Percentiles rank a stretch among this genome's conserved stretches.
Conservation (phyloP, 352 stramenopile species). For the Nothophytophthora sp. region DNA sequence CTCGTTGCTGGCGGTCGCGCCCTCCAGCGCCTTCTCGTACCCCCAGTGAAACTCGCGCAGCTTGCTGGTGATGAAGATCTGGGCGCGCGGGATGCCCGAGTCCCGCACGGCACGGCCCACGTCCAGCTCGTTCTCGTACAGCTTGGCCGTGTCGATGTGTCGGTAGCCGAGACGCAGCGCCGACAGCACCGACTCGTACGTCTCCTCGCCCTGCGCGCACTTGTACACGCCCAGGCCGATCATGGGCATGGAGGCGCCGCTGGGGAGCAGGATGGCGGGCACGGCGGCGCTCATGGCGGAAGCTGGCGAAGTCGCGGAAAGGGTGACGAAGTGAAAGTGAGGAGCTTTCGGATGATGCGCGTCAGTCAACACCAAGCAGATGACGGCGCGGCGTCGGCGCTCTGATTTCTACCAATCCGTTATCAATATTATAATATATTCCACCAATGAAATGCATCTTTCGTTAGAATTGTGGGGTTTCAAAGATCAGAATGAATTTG, state of each 20-base stretch:
- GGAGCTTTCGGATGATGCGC: no score
- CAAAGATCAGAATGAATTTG: no score
- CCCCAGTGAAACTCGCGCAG: constrained; percentile 65
- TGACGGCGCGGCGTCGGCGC: no score
- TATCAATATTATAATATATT: no score
- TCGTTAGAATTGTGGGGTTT: no score
- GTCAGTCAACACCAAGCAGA: no score
- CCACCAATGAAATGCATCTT: no score
- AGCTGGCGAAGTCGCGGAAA: background rate
- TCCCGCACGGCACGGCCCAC: constrained; percentile 65
- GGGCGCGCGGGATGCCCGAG: constrained; percentile 51
- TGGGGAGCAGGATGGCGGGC: constrained; percentile 24
- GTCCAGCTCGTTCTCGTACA: constrained; percentile 86
- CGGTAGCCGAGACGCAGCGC: constrained; percentile 72
- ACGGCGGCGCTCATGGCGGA: constrained; percentile 12
- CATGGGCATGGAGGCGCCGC: constrained; percentile 37
- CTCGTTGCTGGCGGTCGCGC: constrained; percentile 38
- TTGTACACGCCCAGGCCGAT: constrained; percentile 51
- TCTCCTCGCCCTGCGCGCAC: constrained; percentile 28
- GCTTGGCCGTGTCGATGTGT: constrained; percentile 81
- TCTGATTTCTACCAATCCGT: no score
- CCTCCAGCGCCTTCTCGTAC: constrained; percentile 65
- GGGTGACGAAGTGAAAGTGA: background rate
- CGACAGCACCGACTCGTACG: constrained; percentile 31
- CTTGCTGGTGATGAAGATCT: constrained; percentile 86